A percentile compares a stretch with the other conserved stretches of the same genome.
These are phyloP conservation scores for Epichloe baconii DNA, from an alignment of 2,329 filamentous ascomycete species.

Conservation along the genomic window DNA sequence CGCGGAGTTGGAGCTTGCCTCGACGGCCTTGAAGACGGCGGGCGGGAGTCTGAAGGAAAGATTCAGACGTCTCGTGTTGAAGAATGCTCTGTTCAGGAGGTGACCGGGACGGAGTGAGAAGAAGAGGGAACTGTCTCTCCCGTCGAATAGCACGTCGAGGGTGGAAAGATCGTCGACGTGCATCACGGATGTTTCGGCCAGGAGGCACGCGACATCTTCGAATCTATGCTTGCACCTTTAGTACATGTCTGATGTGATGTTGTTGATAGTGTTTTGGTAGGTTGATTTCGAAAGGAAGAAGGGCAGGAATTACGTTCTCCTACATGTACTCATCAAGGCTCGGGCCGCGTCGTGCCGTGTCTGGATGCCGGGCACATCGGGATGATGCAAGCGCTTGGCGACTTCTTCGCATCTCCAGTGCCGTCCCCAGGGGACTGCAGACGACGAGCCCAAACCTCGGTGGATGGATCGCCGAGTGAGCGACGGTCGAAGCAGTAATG, in stretches of 20 bases:
- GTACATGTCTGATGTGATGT: too few relatives aligned
- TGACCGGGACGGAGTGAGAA: neutral
- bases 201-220: slow-evolving; percentile 1
- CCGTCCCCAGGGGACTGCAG: slow-evolving; percentile 3
- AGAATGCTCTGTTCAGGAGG: neutral
- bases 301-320: neutral
- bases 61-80: neutral
- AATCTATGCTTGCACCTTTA: neutral
- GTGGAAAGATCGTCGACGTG: slow-evolving; percentile 2
- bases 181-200: slow-evolving; percentile 1
- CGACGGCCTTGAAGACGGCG: slow-evolving; percentile 2
- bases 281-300: too few relatives aligned
- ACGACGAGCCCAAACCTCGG: slow-evolving; percentile 6
- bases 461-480: slow-evolving; percentile 3
- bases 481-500: slow-evolving; percentile 7
- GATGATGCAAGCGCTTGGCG: neutral
- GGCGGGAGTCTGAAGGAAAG: slow-evolving; percentile 1
- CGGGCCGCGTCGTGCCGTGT: neutral
- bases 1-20: neutral
- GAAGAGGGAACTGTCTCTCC: neutral
- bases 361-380: neutral
- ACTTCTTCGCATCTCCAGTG: slow-evolving; percentile 8
- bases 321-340: slow-evolving; percentile 4
- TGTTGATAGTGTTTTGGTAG: neutral
- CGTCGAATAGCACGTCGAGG: slow-evolving; percentile 1